Percentiles rank a stretch among this genome's conserved stretches.
phyloP scores from a whole-genome alignment of 371 early-diverging fungal species.

The Mortierella sp. region DNA sequence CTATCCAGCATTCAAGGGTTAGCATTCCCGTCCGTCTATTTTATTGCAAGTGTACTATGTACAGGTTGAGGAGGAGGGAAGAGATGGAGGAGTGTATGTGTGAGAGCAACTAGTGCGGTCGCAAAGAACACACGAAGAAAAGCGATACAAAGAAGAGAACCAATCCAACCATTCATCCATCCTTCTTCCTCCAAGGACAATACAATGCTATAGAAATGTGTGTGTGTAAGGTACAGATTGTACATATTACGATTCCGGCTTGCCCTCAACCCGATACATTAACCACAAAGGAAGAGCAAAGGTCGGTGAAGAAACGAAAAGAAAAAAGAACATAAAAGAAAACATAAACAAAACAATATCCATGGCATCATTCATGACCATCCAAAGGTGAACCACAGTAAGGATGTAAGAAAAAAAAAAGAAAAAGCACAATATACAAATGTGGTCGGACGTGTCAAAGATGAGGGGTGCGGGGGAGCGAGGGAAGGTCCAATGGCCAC shows the following conservation, averaged over 20 bases:
- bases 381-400: conserved; percentile 7
- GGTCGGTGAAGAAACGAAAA: conserved; percentile 3
- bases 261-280: too few species aligned
- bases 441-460: not conserved
- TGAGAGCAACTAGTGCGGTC: too few species aligned
- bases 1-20: too few species aligned
- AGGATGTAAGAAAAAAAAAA: too few species aligned
- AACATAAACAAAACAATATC: too few species aligned
- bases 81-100: too few species aligned
- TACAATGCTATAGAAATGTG: conserved; percentile 7
- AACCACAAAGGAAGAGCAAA: too few species aligned
- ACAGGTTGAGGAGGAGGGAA: too few species aligned
- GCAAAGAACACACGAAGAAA: not conserved
- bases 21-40: too few species aligned
- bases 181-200: not conserved
- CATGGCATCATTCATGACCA: too few species aligned
- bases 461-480: not conserved
- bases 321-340: conserved; percentile 9
- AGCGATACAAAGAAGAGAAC: conserved; percentile 1
- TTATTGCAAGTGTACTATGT: too few species aligned
- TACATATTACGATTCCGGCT: not conserved
- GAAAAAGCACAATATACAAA: conserved; percentile 16
- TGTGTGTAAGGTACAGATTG: conserved; percentile 9
- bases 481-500: not conserved
- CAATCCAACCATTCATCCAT: not conserved